Conservation (phyloP, 148 eudicot genomes). For the Camellia sinensis region DNA sequence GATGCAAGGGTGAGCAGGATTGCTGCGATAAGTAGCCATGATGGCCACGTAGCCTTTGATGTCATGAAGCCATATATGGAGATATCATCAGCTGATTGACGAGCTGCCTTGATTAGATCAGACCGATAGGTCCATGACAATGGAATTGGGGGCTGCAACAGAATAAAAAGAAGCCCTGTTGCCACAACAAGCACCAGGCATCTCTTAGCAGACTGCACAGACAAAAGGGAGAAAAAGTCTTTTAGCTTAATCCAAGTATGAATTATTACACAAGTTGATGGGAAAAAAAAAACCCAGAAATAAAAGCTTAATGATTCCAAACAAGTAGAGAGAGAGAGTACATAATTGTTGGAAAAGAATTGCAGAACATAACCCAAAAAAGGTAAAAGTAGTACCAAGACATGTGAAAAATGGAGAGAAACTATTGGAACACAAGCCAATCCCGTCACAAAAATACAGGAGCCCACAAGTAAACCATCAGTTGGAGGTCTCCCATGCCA, state of each 20-base stretch:
- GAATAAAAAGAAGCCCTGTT: constrained; percentile 65
- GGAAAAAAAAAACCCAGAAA: not conserved
- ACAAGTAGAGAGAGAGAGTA: not conserved
- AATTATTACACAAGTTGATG: not conserved
- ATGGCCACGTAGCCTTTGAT: constrained; percentile 93
- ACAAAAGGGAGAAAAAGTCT: not conserved
- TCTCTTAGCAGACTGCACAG: constrained; percentile 83
- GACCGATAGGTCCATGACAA: constrained; percentile 76
- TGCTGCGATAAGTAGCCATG: constrained; percentile 88
- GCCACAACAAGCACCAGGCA: constrained; percentile 78
- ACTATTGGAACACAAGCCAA: constrained; percentile 85
- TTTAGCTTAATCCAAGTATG: constrained; percentile 1
- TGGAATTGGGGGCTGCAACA: constrained; percentile 88
- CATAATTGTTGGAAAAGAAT: not conserved
- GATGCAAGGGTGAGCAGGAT: constrained; percentile 90
- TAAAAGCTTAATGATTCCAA: not conserved
- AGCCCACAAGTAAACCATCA: constrained; percentile 86
- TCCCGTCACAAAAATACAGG: constrained; percentile 76
- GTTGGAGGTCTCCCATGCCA: constrained; percentile 90
- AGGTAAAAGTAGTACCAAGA: constrained; percentile 55
- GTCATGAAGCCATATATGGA: constrained; percentile 89
- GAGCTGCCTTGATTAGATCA: constrained; percentile 79
- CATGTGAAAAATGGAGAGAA: constrained; percentile 88
- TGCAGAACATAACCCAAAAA: not conserved
- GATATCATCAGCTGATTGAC: constrained; percentile 85